Evolutionary conservation across 2,329 filamentous ascomycete species (phyloP).

Genomic region (Alternaria sp.): DNA sequence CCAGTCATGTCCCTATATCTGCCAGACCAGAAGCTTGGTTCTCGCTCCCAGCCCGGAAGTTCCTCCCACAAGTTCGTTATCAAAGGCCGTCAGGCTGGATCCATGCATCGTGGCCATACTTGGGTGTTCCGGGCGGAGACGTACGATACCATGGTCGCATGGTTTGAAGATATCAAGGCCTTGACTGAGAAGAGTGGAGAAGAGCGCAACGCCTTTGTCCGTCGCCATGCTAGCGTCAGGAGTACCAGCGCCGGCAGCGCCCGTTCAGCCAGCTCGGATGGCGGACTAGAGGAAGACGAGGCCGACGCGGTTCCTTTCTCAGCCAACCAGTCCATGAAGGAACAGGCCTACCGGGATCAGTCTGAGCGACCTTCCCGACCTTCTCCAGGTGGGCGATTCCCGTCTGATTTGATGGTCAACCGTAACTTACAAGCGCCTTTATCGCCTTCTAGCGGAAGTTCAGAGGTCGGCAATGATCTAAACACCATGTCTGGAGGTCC

Average conservation of each 20-base stretch:
- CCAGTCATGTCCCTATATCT: conserved; percentile 97
- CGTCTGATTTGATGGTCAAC: conserved; percentile 88
- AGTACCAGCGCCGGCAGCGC: conserved; percentile 71
- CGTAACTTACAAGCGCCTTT: conserved; percentile 80
- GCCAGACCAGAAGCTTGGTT: conserved; percentile 92
- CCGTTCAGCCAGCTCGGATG: conserved; percentile 57
- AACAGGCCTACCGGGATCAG: conserved; percentile 45
- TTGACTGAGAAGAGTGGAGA: conserved; percentile 88
- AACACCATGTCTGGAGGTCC: conserved; percentile 65
- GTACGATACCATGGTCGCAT: conserved; percentile 95
- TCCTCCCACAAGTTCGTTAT: conserved; percentile 97
- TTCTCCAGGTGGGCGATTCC: conserved; percentile 94
- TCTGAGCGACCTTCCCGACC: conserved; percentile 66
- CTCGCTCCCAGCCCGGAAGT: conserved; percentile 80
- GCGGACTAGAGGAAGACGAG: conserved; percentile 59
- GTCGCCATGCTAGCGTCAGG: conserved; percentile 77
- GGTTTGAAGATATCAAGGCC: conserved; percentile 91
- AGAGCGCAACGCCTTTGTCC: conserved; percentile 86
- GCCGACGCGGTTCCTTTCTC: conserved; percentile 71
- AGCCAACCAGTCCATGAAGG: conserved; percentile 58
- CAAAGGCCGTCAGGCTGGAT: conserved; percentile 91
- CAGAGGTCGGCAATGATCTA: conserved; percentile 66
- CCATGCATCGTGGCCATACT: conserved; percentile 81
- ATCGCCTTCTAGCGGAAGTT: conserved; percentile 83
- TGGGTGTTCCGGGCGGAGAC: conserved; percentile 73